Conservation (phyloP, 306 rosid species). For the Lathyrus tuberosus region DNA sequence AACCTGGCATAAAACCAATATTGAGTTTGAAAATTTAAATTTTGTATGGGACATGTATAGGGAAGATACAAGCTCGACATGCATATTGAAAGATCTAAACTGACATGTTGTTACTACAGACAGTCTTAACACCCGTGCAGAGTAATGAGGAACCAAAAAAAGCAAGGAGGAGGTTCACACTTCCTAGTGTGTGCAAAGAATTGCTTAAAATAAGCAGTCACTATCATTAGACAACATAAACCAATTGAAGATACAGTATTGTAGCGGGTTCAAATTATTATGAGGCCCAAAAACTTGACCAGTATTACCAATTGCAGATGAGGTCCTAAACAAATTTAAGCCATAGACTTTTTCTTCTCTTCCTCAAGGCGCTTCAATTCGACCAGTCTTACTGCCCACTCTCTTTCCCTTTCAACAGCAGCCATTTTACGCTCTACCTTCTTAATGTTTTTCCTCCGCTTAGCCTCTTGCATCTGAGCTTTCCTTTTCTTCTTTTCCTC, state of each 20-base stretch:
- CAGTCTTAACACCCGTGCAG: background rate
- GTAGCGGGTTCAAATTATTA: conserved; percentile 16
- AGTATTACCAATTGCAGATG: background rate
- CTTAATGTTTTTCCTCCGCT: conserved; percentile 67
- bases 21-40: background rate
- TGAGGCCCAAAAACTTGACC: conserved; percentile 23
- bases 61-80: conserved; percentile 2
- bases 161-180: conserved; percentile 17
- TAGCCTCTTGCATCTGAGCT: conserved; percentile 82
- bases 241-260: conserved; percentile 6
- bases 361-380: conserved; percentile 73
- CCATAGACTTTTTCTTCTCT: conserved; percentile 64
- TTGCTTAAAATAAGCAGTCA: conserved; percentile 20
- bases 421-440: conserved; percentile 93
- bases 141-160: background rate
- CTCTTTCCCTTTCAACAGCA: conserved; percentile 89
- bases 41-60: background rate
- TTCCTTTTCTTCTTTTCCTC: conserved; percentile 72
- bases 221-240: conserved; percentile 29
- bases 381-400: conserved; percentile 66
- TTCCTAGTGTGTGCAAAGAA: background rate
- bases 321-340: conserved; percentile 40
- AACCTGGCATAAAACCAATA: background rate
- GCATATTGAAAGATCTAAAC: conserved; percentile 6
- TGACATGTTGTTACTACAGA: background rate